These are phyloP conservation scores for Claviceps pusilla DNA, from an alignment of 2,329 filamentous ascomycete species.

Conservation along the genomic window DNA sequence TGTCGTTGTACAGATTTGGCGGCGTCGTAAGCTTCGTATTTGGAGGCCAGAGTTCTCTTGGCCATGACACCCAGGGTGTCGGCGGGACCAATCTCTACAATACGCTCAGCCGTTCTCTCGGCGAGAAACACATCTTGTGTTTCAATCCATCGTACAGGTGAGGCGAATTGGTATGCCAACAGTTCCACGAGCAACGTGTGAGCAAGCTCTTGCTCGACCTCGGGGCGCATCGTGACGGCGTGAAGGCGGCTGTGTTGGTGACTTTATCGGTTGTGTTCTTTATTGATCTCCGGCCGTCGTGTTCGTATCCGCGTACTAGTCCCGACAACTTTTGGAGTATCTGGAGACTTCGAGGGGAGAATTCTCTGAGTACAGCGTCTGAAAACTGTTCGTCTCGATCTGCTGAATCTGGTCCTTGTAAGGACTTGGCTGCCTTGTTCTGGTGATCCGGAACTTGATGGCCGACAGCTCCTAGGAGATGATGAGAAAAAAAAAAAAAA, in stretches of 20 bases:
- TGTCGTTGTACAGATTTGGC: slow-evolving; percentile 92
- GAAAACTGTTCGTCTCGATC: neutral
- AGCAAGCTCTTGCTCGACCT: slow-evolving; percentile 97
- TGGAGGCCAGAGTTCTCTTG: slow-evolving; percentile 83
- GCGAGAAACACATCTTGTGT: slow-evolving; percentile 98
- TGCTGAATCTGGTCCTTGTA: neutral
- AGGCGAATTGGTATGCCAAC: slow-evolving; percentile 97
- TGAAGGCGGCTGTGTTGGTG: neutral
- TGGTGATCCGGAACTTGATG: slow-evolving; percentile 2
- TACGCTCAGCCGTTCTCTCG: slow-evolving; percentile 88
- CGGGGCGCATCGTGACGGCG: slow-evolving; percentile 67
- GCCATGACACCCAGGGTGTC: slow-evolving; percentile 97
- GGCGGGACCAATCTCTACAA: slow-evolving; percentile 92
- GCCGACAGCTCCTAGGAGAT: slow-evolving; percentile 9
- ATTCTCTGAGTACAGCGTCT: neutral
- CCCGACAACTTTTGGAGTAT: neutral
- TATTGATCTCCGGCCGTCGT: neutral
- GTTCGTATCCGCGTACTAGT: neutral
- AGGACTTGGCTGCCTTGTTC: neutral
- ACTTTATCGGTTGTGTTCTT: neutral
- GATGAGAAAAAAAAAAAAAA: slow-evolving; percentile 2
- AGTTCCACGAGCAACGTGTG: slow-evolving; percentile 98
- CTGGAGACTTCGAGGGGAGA: neutral
- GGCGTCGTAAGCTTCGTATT: slow-evolving; percentile 97
- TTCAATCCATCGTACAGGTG: slow-evolving; percentile 98